phyloP scores from a whole-genome alignment of 116 monocot species.

The Dioscorea cayenensis region DNA sequence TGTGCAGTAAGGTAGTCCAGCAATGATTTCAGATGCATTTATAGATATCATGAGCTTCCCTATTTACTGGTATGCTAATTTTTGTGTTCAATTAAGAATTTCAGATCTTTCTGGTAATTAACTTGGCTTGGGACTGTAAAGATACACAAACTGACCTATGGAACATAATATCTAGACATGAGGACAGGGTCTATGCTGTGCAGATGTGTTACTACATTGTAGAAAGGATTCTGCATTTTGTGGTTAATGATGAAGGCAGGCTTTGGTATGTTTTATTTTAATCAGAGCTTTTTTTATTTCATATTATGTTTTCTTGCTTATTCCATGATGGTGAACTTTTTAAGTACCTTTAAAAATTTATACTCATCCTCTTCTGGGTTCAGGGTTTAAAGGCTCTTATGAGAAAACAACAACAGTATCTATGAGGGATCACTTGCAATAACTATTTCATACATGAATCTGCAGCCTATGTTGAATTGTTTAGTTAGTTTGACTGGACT shows the following conservation, averaged over 20 bases:
- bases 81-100: constrained; percentile 3
- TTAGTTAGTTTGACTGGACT: constrained; percentile 84
- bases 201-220: constrained; percentile 76
- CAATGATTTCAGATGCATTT: too few species aligned
- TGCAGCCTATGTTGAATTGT: constrained; percentile 51
- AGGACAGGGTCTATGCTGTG: constrained; percentile 96
- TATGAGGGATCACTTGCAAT: constrained; percentile 55
- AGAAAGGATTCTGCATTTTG: constrained; percentile 73
- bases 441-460: constrained; percentile 63
- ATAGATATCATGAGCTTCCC: neutral
- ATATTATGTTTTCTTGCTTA: too few species aligned
- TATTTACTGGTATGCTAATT: neutral
- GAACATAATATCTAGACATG: constrained; percentile 71
- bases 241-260: constrained; percentile 82
- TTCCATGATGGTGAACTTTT: too few species aligned
- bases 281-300: neutral
- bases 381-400: constrained; percentile 92
- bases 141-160: constrained; percentile 68
- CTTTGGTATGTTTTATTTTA: constrained; percentile 50
- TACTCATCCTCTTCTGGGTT: neutral
- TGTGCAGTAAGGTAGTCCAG: constrained; percentile 74
- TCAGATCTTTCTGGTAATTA: constrained; percentile 68
- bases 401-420: constrained; percentile 67
- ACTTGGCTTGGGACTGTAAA: constrained; percentile 68
- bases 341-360: too few species aligned